Percentiles rank a stretch among this genome's conserved stretches.
Conservation (phyloP, 2,329 filamentous ascomycete genomes). For the Beauveria pseudobassiana region DNA sequence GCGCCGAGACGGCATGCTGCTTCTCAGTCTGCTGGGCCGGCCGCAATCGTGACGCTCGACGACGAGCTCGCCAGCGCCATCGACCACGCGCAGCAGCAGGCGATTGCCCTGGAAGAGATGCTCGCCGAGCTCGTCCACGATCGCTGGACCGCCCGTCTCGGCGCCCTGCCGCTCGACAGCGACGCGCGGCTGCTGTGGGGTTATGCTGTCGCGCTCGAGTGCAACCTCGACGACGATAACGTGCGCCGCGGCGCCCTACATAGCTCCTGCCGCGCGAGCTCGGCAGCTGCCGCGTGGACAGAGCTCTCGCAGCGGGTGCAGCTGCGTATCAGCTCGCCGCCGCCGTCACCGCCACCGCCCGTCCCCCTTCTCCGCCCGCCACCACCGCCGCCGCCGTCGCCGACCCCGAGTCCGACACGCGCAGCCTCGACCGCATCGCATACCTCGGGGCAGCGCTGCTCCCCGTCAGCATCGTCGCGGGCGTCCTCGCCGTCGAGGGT, state of each 20-base stretch:
- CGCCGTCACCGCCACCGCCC: not conserved
- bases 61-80: not conserved
- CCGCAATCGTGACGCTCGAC: not conserved
- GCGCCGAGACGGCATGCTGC: not conserved
- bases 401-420: constrained; percentile 22
- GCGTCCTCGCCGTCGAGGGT: constrained; percentile 40
- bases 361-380: not conserved
- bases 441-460: constrained; percentile 43
- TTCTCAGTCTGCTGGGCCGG: not conserved
- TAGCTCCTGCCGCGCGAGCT: not conserved
- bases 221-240: constrained; percentile 19
- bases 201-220: constrained; percentile 19
- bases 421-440: constrained; percentile 38
- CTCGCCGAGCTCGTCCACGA: constrained; percentile 20
- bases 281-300: not conserved
- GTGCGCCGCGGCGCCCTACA: constrained; percentile 14
- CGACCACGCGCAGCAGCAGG: not conserved
- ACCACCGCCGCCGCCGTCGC: not conserved
- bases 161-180: constrained; percentile 14
- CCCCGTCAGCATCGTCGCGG: constrained; percentile 39
- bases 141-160: constrained; percentile 20
- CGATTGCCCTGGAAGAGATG: constrained; percentile 1
- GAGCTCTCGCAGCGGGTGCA: constrained; percentile 1
- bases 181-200: constrained; percentile 16
- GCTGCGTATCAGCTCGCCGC: constrained; percentile 13